Percentiles rank a stretch among this genome's conserved stretches.
Conservation (phyloP, 306 rosid genomes). For the Corylus avellana region DNA sequence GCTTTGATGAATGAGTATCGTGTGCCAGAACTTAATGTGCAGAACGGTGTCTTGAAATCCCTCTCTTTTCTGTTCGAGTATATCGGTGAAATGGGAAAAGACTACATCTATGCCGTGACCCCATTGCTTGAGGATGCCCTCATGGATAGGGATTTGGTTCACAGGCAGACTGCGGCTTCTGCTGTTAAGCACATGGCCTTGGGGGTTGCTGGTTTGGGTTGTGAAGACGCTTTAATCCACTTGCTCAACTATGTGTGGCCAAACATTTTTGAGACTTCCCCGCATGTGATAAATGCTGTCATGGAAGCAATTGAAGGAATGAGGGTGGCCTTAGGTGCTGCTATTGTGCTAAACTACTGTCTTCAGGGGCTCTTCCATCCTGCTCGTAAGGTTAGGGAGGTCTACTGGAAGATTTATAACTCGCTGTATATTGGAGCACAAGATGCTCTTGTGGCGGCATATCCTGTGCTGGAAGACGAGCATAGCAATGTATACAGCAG, state of each 20-base stretch:
- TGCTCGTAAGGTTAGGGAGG: conserved; percentile 78
- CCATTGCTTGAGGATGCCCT: conserved; percentile 95
- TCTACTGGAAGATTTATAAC: conserved; percentile 79
- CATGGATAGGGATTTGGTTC: conserved; percentile 95
- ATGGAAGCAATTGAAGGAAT: conserved; percentile 98
- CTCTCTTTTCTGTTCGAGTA: conserved; percentile 94
- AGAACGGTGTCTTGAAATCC: conserved; percentile 89
- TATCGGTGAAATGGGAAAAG: conserved; percentile 98
- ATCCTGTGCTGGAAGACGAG: conserved; percentile 67
- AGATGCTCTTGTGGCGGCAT: conserved; percentile 76
- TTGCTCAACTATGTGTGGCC: conserved; percentile 93
- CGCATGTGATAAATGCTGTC: conserved; percentile 92
- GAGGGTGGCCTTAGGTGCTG: conserved; percentile 96
- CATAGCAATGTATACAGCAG: conserved; percentile 56
- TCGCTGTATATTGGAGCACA: conserved; percentile 72
- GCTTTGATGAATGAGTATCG: conserved; percentile 97
- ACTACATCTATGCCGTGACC: conserved; percentile 92
- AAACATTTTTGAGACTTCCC: conserved; percentile 93
- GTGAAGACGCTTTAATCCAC: conserved; percentile 86
- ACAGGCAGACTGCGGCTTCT: conserved; percentile 96
- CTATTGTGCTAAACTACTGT: conserved; percentile 77
- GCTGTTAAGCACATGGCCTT: conserved; percentile 98
- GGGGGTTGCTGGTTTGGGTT: conserved; percentile 98
- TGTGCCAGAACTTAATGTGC: conserved; percentile 95
- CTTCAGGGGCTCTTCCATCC: conserved; percentile 81